A percentile compares a stretch with the other conserved stretches of the same genome.
Evolutionary conservation across 768 basidiomycete genomes (phyloP).

Genomic region (Coprinellus micaceus): DNA sequence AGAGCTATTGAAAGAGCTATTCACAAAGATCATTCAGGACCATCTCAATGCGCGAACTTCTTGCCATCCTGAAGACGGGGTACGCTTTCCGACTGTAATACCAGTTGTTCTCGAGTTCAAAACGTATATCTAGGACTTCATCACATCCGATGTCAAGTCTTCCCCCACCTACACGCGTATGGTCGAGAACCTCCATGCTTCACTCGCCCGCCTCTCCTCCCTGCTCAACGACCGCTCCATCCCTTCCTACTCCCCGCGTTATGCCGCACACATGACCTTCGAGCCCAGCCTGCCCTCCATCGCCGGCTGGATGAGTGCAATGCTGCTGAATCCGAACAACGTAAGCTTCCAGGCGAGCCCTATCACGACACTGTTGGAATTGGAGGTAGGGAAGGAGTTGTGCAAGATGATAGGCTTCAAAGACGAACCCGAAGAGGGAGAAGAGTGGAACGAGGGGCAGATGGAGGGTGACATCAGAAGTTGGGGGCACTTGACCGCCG

Average conservation of each 20-base stretch:
- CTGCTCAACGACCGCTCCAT: conserved; percentile 29
- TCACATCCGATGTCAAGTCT: conserved; percentile 8
- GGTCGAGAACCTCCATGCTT: conserved; percentile 6
- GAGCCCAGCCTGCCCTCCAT: conserved; percentile 31
- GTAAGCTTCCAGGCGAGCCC: conserved; percentile 39
- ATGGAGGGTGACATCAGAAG: conserved; percentile 2
- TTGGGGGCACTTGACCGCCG: conserved; percentile 45
- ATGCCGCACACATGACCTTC: conserved; percentile 37
- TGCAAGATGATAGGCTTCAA: conserved; percentile 42
- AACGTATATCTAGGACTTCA: conserved; percentile 1
- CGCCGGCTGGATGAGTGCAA: conserved; percentile 23
- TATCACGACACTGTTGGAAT: conserved; percentile 35
- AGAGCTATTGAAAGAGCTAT: conserved; percentile 11
- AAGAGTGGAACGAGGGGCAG: conserved; percentile 2
- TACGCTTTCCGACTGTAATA: background rate
- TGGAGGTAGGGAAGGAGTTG: conserved; percentile 35
- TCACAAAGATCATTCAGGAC: conserved; percentile 4
- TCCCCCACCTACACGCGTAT: conserved; percentile 7
- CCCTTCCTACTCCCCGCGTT: conserved; percentile 39
- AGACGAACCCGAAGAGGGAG: too few relatives aligned
- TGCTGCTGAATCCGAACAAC: conserved; percentile 43
- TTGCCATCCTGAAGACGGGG: conserved; percentile 12
- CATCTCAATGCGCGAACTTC: conserved; percentile 9
- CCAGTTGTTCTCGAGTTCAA: background rate
- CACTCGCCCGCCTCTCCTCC: background rate